phyloP scores from a whole-genome alignment of 139 green algal species.

The Coccomyxa sp. region DNA sequence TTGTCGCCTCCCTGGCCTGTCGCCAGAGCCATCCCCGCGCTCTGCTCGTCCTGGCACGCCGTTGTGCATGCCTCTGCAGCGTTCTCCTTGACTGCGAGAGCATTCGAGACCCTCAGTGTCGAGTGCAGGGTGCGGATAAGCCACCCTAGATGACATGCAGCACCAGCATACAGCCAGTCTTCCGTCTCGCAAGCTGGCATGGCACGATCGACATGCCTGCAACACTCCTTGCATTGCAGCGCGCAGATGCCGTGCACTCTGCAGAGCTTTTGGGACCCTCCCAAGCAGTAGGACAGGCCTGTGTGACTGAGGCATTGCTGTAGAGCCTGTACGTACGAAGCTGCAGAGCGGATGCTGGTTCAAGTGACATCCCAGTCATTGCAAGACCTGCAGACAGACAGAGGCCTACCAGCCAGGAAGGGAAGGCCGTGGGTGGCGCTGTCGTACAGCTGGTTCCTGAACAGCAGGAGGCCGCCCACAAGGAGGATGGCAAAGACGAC shows the following conservation, averaged over 20 bases:
- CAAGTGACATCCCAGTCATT: not conserved
- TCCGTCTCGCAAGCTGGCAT: too few species aligned
- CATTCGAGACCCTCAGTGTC: not conserved
- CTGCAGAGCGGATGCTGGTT: not conserved
- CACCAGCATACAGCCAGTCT: too few species aligned
- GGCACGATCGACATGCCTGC: too few species aligned
- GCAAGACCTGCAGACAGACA: not conserved
- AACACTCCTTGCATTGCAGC: not conserved
- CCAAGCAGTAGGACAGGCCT: not conserved
- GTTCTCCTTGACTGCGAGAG: constrained; percentile 23
- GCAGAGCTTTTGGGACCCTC: not conserved
- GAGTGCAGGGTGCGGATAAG: too few species aligned
- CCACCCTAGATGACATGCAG: too few species aligned
- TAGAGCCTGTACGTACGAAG: not conserved
- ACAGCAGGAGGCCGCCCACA: constrained; percentile 16
- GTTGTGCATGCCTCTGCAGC: constrained; percentile 20
- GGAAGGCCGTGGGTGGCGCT: constrained; percentile 15
- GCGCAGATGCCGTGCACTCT: not conserved
- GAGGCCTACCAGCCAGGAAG: constrained; percentile 19
- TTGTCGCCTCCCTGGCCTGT: not conserved
- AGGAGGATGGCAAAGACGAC: constrained; percentile 21
- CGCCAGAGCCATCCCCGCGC: not conserved
- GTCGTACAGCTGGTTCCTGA: constrained; percentile 16
- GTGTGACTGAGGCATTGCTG: not conserved
- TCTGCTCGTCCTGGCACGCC: constrained; percentile 6